phyloP scores from a whole-genome alignment of 2,329 filamentous ascomycete genomes.

The Ophiostoma perfectum region DNA sequence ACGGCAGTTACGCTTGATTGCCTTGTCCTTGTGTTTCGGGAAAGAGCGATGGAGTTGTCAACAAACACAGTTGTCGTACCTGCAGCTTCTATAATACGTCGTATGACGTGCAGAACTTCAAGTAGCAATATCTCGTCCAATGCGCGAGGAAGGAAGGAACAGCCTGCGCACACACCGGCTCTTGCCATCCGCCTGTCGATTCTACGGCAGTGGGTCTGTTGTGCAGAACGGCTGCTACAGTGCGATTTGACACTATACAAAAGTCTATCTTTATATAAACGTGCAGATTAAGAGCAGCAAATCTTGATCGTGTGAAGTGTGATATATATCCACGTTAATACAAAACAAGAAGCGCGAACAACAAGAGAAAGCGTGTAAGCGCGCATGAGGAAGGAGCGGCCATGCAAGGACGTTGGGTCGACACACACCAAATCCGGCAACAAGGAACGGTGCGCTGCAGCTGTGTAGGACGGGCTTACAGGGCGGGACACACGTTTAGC shows the following conservation, averaged over 20 bases:
- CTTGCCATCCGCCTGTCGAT: neutral
- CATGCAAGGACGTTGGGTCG: too few relatives aligned
- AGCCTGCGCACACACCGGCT: neutral
- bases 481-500: neutral
- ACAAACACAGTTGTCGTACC: neutral
- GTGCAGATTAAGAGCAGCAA: too few relatives aligned
- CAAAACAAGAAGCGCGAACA: too few relatives aligned
- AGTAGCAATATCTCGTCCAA: neutral
- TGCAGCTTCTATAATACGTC: neutral
- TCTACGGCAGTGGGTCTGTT: neutral
- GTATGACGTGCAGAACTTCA: conserved; percentile 3
- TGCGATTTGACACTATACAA: too few relatives aligned
- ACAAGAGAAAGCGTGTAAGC: too few relatives aligned
- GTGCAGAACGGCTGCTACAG: neutral
- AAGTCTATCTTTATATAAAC: neutral
- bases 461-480: neutral
- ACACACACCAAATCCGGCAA: too few relatives aligned
- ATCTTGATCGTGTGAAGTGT: too few relatives aligned
- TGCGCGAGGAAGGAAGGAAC: neutral
- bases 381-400: too few relatives aligned
- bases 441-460: too few relatives aligned
- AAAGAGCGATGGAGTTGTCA: neutral
- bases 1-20: neutral
- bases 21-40: neutral
- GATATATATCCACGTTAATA: too few relatives aligned